A percentile compares a stretch with the other conserved stretches of the same genome.
These are phyloP conservation scores for Macadamia tetraphylla DNA, from an alignment of 164 flowering plant genomes.

Conservation along the genomic window DNA sequence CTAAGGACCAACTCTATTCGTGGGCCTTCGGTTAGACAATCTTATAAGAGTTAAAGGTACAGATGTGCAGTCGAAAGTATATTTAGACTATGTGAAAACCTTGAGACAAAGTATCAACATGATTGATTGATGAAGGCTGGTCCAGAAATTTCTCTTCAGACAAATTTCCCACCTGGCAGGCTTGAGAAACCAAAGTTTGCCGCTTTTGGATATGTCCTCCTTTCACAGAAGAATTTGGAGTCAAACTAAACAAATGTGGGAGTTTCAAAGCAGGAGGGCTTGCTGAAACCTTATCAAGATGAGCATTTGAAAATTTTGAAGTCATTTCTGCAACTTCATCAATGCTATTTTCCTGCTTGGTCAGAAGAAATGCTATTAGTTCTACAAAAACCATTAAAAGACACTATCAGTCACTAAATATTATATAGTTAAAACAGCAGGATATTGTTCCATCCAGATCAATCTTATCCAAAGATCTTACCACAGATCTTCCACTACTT, in stretches of 20 bases:
- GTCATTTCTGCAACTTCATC: constrained; percentile 59
- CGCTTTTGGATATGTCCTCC: constrained; percentile 60
- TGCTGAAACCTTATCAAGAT: constrained; percentile 64
- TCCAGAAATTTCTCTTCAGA: constrained; percentile 47
- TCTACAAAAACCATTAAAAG: constrained; percentile 1
- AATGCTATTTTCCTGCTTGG: constrained; percentile 50
- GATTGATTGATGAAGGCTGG: constrained; percentile 38
- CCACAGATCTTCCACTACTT: constrained; percentile 68
- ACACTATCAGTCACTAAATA: not conserved
- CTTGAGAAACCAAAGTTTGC: constrained; percentile 36
- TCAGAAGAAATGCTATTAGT: constrained; percentile 4
- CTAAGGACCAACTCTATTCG: not conserved
- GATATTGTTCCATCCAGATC: not conserved
- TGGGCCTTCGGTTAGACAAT: not conserved
- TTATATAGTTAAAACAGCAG: not conserved
- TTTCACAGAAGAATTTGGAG: constrained; percentile 81
- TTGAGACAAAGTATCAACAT: constrained; percentile 42
- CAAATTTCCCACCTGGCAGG: constrained; percentile 42
- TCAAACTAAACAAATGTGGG: constrained; percentile 81
- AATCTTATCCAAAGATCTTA: constrained; percentile 17
- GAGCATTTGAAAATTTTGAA: constrained; percentile 64
- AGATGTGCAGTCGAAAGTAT: not conserved
- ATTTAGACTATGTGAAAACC: constrained; percentile 37
- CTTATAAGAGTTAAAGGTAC: not conserved
- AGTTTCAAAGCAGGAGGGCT: constrained; percentile 83